phyloP scores from a whole-genome alignment of 225 moss, liverwort and hornwort species.

The Asterella californica region DNA sequence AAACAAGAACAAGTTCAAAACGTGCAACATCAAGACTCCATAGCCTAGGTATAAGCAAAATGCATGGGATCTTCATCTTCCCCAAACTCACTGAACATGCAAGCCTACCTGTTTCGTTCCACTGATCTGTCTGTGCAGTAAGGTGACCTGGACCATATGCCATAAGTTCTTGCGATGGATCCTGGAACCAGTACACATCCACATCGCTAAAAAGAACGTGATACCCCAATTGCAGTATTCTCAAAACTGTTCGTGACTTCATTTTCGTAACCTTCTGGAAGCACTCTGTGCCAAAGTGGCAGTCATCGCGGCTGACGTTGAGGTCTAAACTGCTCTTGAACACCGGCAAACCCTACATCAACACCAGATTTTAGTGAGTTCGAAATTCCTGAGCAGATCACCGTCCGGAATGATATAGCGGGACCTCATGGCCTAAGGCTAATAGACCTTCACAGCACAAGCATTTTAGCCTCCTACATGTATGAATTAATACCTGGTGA shows the following conservation, averaged over 20 bases:
- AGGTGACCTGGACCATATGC: constrained; percentile 76
- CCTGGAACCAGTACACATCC: constrained; percentile 95
- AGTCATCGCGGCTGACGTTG: constrained; percentile 77
- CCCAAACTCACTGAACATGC: background rate
- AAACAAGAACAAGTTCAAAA: too few species aligned
- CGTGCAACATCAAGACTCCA: background rate
- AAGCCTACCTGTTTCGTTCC: constrained; percentile 71
- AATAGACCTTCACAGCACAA: background rate
- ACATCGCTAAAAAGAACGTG: constrained; percentile 98
- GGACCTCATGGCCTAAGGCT: background rate
- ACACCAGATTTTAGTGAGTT: constrained; percentile 7
- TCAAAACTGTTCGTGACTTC: constrained; percentile 84
- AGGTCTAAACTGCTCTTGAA: constrained; percentile 55
- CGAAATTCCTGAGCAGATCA: background rate
- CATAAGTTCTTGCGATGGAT: constrained; percentile 82
- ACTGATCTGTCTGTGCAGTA: constrained; percentile 80
- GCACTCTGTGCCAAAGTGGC: constrained; percentile 90
- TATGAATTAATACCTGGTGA: constrained; percentile 56
- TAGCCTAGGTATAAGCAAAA: background rate
- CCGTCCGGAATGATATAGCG: background rate
- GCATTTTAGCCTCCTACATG: background rate
- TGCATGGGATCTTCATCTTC: background rate
- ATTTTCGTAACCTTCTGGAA: constrained; percentile 89
- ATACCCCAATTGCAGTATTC: constrained; percentile 76
- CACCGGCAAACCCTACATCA: constrained; percentile 83